Conservation (phyloP, 768 basidiomycete species). For the Phylloporus sp. region DNA sequence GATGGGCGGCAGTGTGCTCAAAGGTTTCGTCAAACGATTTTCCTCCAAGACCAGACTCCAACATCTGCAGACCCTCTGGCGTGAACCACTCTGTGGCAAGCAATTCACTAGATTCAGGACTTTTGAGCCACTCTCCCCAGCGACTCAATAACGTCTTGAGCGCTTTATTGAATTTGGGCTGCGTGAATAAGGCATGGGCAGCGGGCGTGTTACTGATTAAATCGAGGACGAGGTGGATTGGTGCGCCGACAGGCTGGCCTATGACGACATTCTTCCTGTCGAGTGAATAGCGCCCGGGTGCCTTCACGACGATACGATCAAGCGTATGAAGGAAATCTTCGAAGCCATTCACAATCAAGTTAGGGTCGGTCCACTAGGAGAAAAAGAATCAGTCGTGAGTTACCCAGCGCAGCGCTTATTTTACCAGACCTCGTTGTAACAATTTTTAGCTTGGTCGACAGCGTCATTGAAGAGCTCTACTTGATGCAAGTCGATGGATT, state of each 20-base stretch:
- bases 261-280: neutral
- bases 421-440: neutral
- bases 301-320: neutral
- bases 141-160: neutral
- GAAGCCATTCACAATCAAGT: neutral
- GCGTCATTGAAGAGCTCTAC: neutral
- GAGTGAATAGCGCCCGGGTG: constrained; percentile 3
- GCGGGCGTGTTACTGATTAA: constrained; percentile 1
- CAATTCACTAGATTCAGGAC: neutral
- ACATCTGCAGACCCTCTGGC: neutral
- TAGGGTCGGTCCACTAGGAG: neutral
- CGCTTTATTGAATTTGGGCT: neutral
- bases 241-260: neutral
- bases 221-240: neutral
- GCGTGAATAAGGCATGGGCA: neutral
- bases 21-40: neutral
- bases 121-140: neutral
- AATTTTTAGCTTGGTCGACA: neutral
- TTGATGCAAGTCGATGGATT: neutral
- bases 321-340: neutral
- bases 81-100: neutral
- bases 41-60: neutral
- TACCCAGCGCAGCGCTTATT: too few species aligned
- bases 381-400: neutral
- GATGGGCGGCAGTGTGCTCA: neutral